Percentiles rank a stretch among this genome's conserved stretches.
These are phyloP conservation scores for Fusarium sp. DNA, from an alignment of 2,329 filamentous ascomycete genomes.

Conservation along the genomic window DNA sequence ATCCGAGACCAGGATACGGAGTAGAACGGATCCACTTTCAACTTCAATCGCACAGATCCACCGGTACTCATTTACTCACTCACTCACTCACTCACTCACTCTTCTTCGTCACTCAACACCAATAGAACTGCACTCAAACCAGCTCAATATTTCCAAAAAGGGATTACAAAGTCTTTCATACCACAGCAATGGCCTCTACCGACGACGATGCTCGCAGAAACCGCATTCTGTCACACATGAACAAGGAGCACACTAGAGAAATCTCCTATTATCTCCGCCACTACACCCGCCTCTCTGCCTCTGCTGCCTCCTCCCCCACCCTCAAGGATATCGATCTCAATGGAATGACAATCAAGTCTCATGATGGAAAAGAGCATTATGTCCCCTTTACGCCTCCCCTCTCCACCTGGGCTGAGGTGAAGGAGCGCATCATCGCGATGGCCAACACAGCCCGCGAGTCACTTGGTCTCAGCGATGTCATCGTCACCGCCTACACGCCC, in stretches of 20 bases:
- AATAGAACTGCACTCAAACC: conserved; percentile 1
- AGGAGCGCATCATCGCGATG: conserved; percentile 80
- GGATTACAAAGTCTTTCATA: rapidly evolving
- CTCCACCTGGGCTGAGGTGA: conserved; percentile 74
- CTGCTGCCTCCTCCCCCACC: conserved; percentile 67
- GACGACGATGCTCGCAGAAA: conserved; percentile 51
- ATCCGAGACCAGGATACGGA: background rate
- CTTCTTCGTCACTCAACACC: conserved; percentile 3
- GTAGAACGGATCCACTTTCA: conserved; percentile 38
- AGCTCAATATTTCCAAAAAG: background rate
- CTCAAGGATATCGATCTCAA: conserved; percentile 75
- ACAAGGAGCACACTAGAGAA: conserved; percentile 81
- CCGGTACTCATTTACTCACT: background rate
- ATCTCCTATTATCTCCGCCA: conserved; percentile 83
- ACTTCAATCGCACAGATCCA: conserved; percentile 27
- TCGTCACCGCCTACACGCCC: conserved; percentile 57
- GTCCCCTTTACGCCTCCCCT: conserved; percentile 80
- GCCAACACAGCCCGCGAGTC: conserved; percentile 66
- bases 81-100: background rate
- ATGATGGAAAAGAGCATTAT: conserved; percentile 60
- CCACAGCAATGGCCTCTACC: conserved; percentile 43
- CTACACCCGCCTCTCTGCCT: conserved; percentile 70
- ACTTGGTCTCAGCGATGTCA: conserved; percentile 69
- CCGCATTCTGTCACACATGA: conserved; percentile 82
- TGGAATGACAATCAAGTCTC: conserved; percentile 71